Percentiles rank a stretch among this genome's conserved stretches.
phyloP scores from a whole-genome alignment of 2,329 filamentous ascomycete genomes.

The Apiospora phragmitis region DNA sequence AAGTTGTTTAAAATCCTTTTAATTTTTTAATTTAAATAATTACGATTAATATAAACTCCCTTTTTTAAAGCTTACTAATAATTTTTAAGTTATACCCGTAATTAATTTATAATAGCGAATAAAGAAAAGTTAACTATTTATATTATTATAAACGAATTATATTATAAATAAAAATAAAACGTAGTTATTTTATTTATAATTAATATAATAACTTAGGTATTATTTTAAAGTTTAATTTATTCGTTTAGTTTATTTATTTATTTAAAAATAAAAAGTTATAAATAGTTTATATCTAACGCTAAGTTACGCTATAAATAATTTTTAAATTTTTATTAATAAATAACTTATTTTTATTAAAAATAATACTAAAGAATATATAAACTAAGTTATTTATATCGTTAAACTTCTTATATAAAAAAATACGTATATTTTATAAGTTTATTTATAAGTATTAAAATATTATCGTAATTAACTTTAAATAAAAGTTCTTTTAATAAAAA shows the following conservation, averaged over 20 bases:
- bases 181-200: too few relatives aligned
- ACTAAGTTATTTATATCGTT: too few relatives aligned
- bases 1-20: too few relatives aligned
- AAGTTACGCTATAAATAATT: slow-evolving; percentile 13
- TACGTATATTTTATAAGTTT: background rate
- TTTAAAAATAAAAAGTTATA: too few relatives aligned
- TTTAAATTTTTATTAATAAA: slow-evolving; percentile 9
- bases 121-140: slow-evolving; percentile 9
- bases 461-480: background rate
- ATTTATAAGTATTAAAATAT: background rate
- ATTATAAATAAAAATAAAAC: slow-evolving; percentile 13
- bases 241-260: too few relatives aligned
- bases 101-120: background rate
- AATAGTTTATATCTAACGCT: too few relatives aligned
- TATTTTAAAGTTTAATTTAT: too few relatives aligned
- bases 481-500: background rate
- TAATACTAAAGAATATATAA: background rate
- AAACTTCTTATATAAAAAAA: background rate
- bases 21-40: too few relatives aligned
- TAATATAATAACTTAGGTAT: too few relatives aligned
- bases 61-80: too few relatives aligned
- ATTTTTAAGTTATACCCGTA: too few relatives aligned
- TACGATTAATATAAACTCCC: too few relatives aligned
- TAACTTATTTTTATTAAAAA: background rate
- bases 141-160: slow-evolving; percentile 15